A percentile compares a stretch with the other conserved stretches of the same genome.
These are phyloP conservation scores for Solanum habrochaites DNA, from an alignment of 257 asterid species.

Conservation along the genomic window DNA sequence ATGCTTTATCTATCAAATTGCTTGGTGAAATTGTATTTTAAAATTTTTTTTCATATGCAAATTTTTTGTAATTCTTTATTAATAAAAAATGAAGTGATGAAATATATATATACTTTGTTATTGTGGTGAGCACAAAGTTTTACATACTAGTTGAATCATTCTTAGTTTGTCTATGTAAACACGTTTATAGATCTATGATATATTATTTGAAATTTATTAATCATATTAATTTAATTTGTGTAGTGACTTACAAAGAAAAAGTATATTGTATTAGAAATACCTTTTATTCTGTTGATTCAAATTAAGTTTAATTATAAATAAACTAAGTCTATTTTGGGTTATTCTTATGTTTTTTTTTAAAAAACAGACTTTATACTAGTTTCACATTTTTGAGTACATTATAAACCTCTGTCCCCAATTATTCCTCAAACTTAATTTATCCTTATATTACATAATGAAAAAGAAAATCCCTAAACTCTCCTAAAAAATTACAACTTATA, in stretches of 20 bases:
- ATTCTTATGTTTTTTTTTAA: not conserved
- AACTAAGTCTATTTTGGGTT: not conserved
- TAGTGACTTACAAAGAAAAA: no score
- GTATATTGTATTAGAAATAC: not conserved
- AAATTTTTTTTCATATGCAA: not conserved
- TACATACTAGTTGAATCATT: not conserved
- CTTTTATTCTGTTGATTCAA: not conserved
- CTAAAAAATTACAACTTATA: no score
- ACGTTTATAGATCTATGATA: not conserved
- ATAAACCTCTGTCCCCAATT: no score
- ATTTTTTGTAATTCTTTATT: not conserved
- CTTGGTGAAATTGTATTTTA: not conserved
- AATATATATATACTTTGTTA: not conserved
- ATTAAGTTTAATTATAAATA: no score
- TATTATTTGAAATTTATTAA: not conserved
- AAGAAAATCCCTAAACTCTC: no score
- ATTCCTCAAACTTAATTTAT: no score
- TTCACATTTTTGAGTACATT: no score
- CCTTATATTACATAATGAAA: no score
- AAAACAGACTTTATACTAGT: not conserved
- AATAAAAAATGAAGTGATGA: not conserved
- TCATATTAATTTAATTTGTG: not conserved
- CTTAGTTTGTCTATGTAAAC: not conserved
- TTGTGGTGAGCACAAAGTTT: not conserved
- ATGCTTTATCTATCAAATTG: not conserved